These are phyloP conservation scores for Debaryomycetaceae sp. DNA, from an alignment of 1,139 yeast genomes.

Conservation along the genomic window DNA sequence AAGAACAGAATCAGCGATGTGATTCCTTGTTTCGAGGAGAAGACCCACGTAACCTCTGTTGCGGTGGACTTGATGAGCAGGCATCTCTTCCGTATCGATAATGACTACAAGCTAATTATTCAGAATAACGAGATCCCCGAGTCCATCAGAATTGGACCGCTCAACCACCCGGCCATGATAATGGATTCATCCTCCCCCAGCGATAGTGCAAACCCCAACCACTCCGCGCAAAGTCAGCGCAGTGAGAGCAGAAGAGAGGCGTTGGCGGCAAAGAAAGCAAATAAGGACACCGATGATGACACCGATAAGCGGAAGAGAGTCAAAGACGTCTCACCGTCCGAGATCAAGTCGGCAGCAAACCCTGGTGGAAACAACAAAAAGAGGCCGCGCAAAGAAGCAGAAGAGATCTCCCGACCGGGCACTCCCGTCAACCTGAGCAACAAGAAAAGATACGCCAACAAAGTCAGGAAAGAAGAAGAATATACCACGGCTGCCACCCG, in stretches of 20 bases:
- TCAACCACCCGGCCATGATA: constrained; percentile 87
- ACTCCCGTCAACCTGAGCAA: constrained; percentile 15
- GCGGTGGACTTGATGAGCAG: constrained; percentile 77
- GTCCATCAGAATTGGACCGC: constrained; percentile 61
- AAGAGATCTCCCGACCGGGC: constrained; percentile 13
- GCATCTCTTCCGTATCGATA: constrained; percentile 70
- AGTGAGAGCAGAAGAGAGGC: constrained; percentile 90
- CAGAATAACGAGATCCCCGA: constrained; percentile 75
- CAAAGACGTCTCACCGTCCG: constrained; percentile 6
- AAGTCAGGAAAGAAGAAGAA: constrained; percentile 30
- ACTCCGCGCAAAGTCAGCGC: constrained; percentile 67
- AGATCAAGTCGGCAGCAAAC: constrained; percentile 2
- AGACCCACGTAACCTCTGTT: constrained; percentile 94
- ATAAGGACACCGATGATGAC: constrained; percentile 37
- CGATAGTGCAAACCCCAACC: constrained; percentile 28
- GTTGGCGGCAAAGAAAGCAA: constrained; percentile 78
- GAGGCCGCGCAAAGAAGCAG: constrained; percentile 18
- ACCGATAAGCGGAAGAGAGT: constrained; percentile 8
- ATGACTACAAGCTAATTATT: constrained; percentile 71
- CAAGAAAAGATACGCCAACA: constrained; percentile 22
- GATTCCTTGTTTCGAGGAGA: constrained; percentile 92
- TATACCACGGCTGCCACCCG: background rate
- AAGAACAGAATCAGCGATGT: constrained; percentile 58
- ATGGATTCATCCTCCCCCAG: constrained; percentile 46
- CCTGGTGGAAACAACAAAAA: constrained; percentile 11